Evolutionary conservation across 345 rosid species (phyloP), one percentile per base, ranked within the genome.

Genomic region (Corymbia maculata): DNA sequence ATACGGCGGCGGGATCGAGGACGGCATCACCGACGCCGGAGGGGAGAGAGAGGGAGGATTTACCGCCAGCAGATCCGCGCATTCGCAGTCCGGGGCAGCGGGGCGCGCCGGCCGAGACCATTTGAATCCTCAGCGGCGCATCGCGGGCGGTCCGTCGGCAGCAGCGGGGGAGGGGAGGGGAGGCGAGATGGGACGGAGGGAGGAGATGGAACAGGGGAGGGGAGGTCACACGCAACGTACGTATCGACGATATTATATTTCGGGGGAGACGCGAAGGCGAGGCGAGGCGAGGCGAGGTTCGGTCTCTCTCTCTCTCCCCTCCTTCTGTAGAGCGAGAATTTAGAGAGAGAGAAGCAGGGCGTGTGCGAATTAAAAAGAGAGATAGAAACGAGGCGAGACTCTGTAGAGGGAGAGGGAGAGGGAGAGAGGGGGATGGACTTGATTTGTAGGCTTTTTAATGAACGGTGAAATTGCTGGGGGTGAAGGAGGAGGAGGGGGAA

Each of bases 51-150:
- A 9, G 66, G 12, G 66, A 0, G 30, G 14, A 51, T 36, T 64
- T 51, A 88, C 82, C 66, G 68, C 87, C 87, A 85, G 89, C 89
- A 88, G 89, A 88, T 88, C 89, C 59, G 59, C 52, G 55, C 87
- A 68, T 88, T 84, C 50, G 53, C 59, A 68, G 59, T 21, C 49
- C 44, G 32, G 55, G 79, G 64, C 12, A 36, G 11, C 14, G 21
- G 87, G 21, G 55, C 57, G 53, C 49, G 49, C 53, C 79, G 51
- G 26, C 50, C 44, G 24, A 17, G n/a, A 87, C 75, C 86, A 87
- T 80, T 44, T 13, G 89, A 82, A 82, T 13, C 68, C 13, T 75
- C 84, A 75, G 26, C 28, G 84, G 26, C 28, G 28, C 84, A 75
- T 75, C 49, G 84, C 84, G 84, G 49, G 1, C 49, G 6, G 24